Conservation (phyloP, 2,329 filamentous ascomycete genomes). For the Aspergillus udagawae region DNA sequence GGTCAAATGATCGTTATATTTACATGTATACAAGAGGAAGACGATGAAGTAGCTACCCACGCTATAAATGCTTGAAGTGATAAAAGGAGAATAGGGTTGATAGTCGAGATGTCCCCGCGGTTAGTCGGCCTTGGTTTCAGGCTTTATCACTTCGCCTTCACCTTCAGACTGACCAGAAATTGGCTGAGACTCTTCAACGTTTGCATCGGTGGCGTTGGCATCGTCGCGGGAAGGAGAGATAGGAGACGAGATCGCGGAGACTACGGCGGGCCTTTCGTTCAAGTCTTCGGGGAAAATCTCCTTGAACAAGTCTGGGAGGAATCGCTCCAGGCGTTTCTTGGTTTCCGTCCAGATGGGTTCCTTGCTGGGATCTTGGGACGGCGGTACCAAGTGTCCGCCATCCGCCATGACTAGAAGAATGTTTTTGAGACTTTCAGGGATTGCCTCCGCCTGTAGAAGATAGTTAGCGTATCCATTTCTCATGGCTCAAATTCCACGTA, state of each 20-base stretch:
- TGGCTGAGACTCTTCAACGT: conserved; percentile 1
- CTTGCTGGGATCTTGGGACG: conserved; percentile 48
- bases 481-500: conserved; percentile 35
- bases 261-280: conserved; percentile 17
- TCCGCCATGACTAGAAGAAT: conserved; percentile 92
- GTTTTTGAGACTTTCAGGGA: conserved; percentile 93
- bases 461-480: conserved; percentile 8
- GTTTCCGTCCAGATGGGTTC: conserved; percentile 60
- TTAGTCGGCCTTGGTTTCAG: not conserved
- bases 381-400: conserved; percentile 76
- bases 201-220: conserved; percentile 13
- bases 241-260: conserved; percentile 18
- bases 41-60: conserved; percentile 6
- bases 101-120: not conserved
- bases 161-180: not conserved
- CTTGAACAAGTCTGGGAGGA: conserved; percentile 56
- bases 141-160: not conserved
- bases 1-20: conserved; percentile 1
- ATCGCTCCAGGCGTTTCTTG: conserved; percentile 55
- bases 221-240: not conserved
- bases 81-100: not conserved
- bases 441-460: conserved; percentile 73
- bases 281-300: conserved; percentile 52
- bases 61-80: conserved; percentile 14
- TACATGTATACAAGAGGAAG: conserved; percentile 6